Percentiles rank a stretch among this genome's conserved stretches.
phyloP scores from a whole-genome alignment of 345 rosid genomes.

The Litchi chinensis region DNA sequence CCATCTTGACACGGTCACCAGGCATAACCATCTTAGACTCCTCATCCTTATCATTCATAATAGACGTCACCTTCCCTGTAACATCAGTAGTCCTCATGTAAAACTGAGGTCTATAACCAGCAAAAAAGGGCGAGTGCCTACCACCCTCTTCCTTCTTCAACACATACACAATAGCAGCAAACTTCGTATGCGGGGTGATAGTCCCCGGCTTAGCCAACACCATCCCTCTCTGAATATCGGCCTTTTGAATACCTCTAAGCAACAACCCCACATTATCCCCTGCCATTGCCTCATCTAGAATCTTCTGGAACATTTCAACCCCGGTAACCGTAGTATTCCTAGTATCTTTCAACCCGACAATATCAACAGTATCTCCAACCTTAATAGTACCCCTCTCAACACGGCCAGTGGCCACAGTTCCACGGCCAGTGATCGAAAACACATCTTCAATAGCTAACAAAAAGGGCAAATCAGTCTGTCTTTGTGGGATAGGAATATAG shows the following conservation, averaged over 20 bases:
- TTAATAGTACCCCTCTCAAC: conserved; percentile 81
- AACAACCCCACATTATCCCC: conserved; percentile 93
- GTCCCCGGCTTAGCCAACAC: conserved; percentile 87
- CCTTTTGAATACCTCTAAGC: conserved; percentile 87
- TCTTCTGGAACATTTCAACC: conserved; percentile 91
- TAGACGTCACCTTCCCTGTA: conserved; percentile 73
- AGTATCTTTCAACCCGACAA: conserved; percentile 86
- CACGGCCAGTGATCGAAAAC: conserved; percentile 89
- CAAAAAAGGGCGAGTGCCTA: conserved; percentile 86
- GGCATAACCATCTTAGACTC: conserved; percentile 99
- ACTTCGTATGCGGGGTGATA: conserved; percentile 79
- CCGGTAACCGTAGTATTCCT: conserved; percentile 76
- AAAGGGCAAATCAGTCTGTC: conserved; percentile 87
- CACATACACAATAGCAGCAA: conserved; percentile 75
- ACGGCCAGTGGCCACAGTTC: conserved; percentile 90
- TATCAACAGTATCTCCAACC: conserved; percentile 77
- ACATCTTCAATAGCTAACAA: conserved; percentile 90
- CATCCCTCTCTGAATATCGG: conserved; percentile 94
- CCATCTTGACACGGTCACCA: conserved; percentile 88
- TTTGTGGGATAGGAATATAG: conserved; percentile 78
- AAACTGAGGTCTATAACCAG: conserved; percentile 90
- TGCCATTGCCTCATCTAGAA: conserved; percentile 83
- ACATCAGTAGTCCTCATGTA: conserved; percentile 98
- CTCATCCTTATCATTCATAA: conserved; percentile 90
- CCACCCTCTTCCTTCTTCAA: conserved; percentile 99